Conservation (phyloP, 768 basidiomycete genomes). For the Auricularia auricula-judae region DNA sequence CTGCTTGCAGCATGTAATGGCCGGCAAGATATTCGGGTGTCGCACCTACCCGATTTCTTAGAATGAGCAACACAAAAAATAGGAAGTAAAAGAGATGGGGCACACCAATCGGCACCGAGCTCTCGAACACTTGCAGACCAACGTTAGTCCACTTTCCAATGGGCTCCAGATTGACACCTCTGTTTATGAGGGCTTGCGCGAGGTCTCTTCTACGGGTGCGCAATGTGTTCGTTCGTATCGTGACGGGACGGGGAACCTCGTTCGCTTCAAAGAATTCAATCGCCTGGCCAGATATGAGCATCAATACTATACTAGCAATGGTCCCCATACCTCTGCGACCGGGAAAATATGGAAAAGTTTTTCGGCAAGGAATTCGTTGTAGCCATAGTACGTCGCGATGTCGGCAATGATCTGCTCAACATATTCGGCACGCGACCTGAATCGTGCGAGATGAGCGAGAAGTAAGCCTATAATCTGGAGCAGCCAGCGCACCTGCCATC, state of each 20-base stretch:
- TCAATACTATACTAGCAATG: not conserved
- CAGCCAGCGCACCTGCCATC: constrained; percentile 47
- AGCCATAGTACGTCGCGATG: constrained; percentile 93
- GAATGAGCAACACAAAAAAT: not conserved
- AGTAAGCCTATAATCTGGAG: not conserved
- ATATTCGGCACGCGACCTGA: constrained; percentile 82
- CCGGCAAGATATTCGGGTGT: constrained; percentile 98
- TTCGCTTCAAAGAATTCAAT: constrained; percentile 98
- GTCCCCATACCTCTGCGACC: constrained; percentile 63
- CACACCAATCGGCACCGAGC: constrained; percentile 82
- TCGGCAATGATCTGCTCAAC: constrained; percentile 79
- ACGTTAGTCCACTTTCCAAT: constrained; percentile 99
- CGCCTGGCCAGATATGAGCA: constrained; percentile 41
- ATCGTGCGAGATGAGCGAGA: constrained; percentile 6
- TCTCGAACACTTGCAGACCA: constrained; percentile 97
- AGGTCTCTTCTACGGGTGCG: constrained; percentile 89
- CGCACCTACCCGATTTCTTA: constrained; percentile 41
- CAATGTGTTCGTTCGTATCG: constrained; percentile 94
- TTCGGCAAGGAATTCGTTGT: constrained; percentile 89
- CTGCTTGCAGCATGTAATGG: constrained; percentile 99
- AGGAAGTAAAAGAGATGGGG: constrained; percentile 1
- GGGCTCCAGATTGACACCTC: constrained; percentile 94
- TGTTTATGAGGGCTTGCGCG: constrained; percentile 85
- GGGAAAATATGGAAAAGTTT: constrained; percentile 93
- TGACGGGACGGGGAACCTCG: constrained; percentile 90